A percentile compares a stretch with the other conserved stretches of the same genome.
Conservation (phyloP, 1,284 basidiomycete genomes). For the Agroathelia rolfsii region DNA sequence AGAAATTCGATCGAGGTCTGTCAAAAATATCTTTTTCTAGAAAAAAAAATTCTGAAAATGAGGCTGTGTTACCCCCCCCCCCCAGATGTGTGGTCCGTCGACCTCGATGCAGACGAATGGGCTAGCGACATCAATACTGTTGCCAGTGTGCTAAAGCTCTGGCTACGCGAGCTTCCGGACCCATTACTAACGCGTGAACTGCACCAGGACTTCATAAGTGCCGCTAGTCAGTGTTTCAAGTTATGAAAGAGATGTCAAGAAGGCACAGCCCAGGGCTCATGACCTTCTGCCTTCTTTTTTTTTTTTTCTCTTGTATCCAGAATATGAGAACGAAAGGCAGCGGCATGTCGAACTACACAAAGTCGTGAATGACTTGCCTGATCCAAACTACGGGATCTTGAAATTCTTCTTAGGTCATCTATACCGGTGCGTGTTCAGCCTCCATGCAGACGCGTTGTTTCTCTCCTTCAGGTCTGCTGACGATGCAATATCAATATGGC, state of each 20-base stretch:
- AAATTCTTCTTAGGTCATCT: conserved; percentile 95
- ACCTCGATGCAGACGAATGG: conserved; percentile 86
- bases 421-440: conserved; percentile 49
- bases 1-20: conserved; percentile 78
- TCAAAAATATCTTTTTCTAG: too few species aligned
- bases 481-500: conserved; percentile 7
- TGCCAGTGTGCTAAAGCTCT: conserved; percentile 87
- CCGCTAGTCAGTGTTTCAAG: conserved; percentile 63
- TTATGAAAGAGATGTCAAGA: conserved; percentile 3
- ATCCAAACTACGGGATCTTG: conserved; percentile 95
- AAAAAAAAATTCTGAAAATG: too few species aligned
- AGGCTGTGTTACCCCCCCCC: not conserved
- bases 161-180: conserved; percentile 95
- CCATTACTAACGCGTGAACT: conserved; percentile 81
- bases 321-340: conserved; percentile 87
- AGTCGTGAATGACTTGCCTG: conserved; percentile 93
- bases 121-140: conserved; percentile 93
- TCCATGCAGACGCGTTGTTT: not conserved
- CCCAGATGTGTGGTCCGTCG: conserved; percentile 80
- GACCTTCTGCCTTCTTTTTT: conserved; percentile 1
- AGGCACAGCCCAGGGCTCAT: conserved; percentile 1
- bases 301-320: conserved; percentile 29
- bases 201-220: conserved; percentile 90
- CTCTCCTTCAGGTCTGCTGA: conserved; percentile 4
- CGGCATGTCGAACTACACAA: conserved; percentile 94